Evolutionary conservation across 371 early-diverging fungal species (phyloP).

Genomic region (Neoconidiobolus thromboides): DNA sequence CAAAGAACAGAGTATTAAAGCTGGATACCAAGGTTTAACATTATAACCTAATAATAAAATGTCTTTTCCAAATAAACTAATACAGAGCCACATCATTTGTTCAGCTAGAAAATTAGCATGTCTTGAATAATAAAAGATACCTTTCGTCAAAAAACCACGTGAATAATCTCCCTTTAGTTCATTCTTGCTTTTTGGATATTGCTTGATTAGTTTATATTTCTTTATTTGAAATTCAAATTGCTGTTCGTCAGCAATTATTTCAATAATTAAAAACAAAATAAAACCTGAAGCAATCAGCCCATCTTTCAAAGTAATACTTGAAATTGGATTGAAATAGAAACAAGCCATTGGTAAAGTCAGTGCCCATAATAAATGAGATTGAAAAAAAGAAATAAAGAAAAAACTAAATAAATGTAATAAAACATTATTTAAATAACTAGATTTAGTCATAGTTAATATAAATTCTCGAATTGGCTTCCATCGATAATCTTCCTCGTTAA

Average conservation of each 20-base stretch:
- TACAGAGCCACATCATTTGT: conserved; percentile 34
- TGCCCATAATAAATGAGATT: conserved; percentile 40
- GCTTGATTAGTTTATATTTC: conserved; percentile 20
- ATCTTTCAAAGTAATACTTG: too few species aligned
- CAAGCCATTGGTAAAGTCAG: conserved; percentile 26
- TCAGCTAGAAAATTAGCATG: conserved; percentile 10
- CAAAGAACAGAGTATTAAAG: conserved; percentile 30
- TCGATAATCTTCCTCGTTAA: conserved; percentile 50
- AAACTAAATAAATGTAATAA: conserved; percentile 54
- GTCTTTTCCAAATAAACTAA: conserved; percentile 31
- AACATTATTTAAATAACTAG: conserved; percentile 13
- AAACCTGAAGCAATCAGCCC: too few species aligned
- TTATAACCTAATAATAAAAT: too few species aligned
- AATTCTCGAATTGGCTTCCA: conserved; percentile 30
- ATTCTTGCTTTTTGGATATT: conserved; percentile 23
- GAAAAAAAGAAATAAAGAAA: conserved; percentile 49
- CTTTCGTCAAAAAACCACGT: conserved; percentile 17
- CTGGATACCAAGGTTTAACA: conserved; percentile 16
- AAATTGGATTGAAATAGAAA: too few species aligned
- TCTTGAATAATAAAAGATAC: conserved; percentile 9
- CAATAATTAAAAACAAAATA: conserved; percentile 20
- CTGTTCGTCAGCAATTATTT: conserved; percentile 64
- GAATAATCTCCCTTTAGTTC: conserved; percentile 61
- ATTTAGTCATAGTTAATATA: neutral
- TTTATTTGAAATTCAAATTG: conserved; percentile 56